Evolutionary conservation across 1,139 yeast species (phyloP).

Genomic region (Zygosaccharomyces pseudobailii): DNA sequence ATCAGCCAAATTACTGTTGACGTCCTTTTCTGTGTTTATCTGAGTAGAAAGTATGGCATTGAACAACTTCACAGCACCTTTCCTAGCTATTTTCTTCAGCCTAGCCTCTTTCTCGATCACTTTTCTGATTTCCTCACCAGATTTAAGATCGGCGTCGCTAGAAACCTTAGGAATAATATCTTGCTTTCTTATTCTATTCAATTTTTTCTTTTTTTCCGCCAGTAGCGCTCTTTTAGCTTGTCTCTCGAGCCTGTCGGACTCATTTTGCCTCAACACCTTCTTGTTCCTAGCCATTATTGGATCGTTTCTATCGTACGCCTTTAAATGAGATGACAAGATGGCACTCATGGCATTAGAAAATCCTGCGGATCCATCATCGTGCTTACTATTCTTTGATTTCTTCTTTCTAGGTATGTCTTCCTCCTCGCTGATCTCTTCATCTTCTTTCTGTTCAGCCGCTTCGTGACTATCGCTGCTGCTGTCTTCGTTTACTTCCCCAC

Average conservation of each 20-base stretch:
- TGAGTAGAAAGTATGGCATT: conserved; percentile 89
- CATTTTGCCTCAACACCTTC: conserved; percentile 63
- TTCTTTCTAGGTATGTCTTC: conserved; percentile 45
- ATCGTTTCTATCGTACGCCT: conserved; percentile 81
- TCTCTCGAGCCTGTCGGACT: conserved; percentile 73
- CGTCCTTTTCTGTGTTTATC: conserved; percentile 46
- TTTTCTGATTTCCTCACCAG: conserved; percentile 49
- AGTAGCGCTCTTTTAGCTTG: conserved; percentile 72
- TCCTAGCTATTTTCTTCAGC: conserved; percentile 80
- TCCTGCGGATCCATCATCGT: conserved; percentile 63
- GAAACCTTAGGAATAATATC: conserved; percentile 58
- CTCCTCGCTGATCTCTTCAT: conserved; percentile 34
- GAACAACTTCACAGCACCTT: conserved; percentile 88
- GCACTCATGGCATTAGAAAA: conserved; percentile 84
- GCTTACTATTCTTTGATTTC: conserved; percentile 50
- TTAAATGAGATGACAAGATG: conserved; percentile 76
- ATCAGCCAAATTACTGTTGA: conserved; percentile 38
- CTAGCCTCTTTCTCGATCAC: conserved; percentile 64
- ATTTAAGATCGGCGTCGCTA: conserved; percentile 38
- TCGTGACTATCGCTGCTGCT: conserved; percentile 14
- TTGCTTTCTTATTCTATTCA: conserved; percentile 64
- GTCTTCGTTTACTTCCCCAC: conserved; percentile 1
- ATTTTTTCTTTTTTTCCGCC: conserved; percentile 63
- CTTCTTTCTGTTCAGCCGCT: conserved; percentile 26
- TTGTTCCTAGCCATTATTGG: conserved; percentile 85